Base-by-base conservation (phyloP, 495 filamentous ascomycete species). In the Glarea lozoyensis region DNA sequence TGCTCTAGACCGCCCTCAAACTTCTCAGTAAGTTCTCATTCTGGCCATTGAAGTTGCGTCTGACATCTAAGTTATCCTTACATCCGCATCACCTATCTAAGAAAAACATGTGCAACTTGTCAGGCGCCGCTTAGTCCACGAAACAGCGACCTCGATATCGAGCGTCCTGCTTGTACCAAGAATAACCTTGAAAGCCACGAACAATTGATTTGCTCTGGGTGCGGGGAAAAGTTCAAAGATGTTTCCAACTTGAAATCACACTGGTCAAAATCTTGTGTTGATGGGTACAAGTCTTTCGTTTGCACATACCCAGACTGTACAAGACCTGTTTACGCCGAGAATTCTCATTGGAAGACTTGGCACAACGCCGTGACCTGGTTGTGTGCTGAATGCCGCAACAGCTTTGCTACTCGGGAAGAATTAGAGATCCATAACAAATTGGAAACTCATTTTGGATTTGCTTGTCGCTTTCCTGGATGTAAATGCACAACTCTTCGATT, bases 401-500 rank as follows among this genome's bases (percentile, higher is more conserved):
- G 22, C 6, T 48, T 48, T 27, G 13, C 20, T 9, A 16, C 22
- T 22, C 2, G 7, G 4, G 1, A 21, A 1, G 7, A 22, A 20
- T 25, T 48, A 9, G 32, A 43, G 17, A n/a, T 21, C 15, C 45
- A 48, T 43, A 40, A 22, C 5, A 7, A 2, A 7, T 7, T 15
- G n/a, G 32, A 12, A 1, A 30, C 29, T 12, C 45, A 48, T 37
- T n/a, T 10, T 10, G 45, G 39, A 5, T 48, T 40, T 32, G 25
- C 23, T 9, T 48, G 45, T 18, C 3, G 23, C 11, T 42, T 17
- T 30, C 45, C 45, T 20, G 45, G 27, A 2, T 65, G 62, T 36
- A 53, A 39, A 3, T 40, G 40, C 23, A 44, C 7, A 0, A 60
- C 61, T 40, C 17, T 54, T 2, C 50, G 61, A 6, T 9, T n/a